Base-by-base conservation (phyloP, 768 basidiomycete genomes). In the Flagelloscypha sp. region DNA sequence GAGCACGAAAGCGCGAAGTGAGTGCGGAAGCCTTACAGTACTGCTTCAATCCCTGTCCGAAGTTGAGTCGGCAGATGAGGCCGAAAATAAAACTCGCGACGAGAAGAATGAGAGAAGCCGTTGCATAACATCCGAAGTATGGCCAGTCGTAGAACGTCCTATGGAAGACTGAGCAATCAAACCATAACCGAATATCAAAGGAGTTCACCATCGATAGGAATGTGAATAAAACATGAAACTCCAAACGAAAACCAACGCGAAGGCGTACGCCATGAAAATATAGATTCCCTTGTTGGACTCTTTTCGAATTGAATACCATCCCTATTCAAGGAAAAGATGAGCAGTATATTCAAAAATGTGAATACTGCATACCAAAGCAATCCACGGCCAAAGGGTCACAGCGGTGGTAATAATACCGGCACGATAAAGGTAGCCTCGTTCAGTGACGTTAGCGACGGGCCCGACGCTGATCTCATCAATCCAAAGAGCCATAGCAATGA, bases 401-500 rank as follows among this genome's bases (percentile, higher is more conserved):
- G 58, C 55, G 3, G 70, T 72, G 30, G 50, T 35, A 27, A 73
- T 64, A 44, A 72, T 66, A 8, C 65, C 33, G 0, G 54, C 72
- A 35, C 66, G 44, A 42, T 77, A 77, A 3, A 65, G 25, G 1
- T 20, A 9, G 0, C 59, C 65, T 33, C 71, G 66, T 2, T 34
- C 36, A 1, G 70, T 68, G 7, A 76, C 61, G 1, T 42, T 21
- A 2, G 47, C 53, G 29, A 79, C 65, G 10, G 62, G 53, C 5
- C 72, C 69, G 34, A 66, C 64, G 21, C 65, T 39, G 18, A 79
- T 59, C 33, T 74, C 61, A 47, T 75, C 70, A 22, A 71, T 52
- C 76, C 77, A 79, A 6, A 79, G 64, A 21, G 64, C 65, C 52
- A 69, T 67, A 5, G 66, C 63, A 2, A 66, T 59, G 5, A 70